Evolutionary conservation across 1,284 basidiomycete species (phyloP).

Genomic region (Irpex rosettiformis): DNA sequence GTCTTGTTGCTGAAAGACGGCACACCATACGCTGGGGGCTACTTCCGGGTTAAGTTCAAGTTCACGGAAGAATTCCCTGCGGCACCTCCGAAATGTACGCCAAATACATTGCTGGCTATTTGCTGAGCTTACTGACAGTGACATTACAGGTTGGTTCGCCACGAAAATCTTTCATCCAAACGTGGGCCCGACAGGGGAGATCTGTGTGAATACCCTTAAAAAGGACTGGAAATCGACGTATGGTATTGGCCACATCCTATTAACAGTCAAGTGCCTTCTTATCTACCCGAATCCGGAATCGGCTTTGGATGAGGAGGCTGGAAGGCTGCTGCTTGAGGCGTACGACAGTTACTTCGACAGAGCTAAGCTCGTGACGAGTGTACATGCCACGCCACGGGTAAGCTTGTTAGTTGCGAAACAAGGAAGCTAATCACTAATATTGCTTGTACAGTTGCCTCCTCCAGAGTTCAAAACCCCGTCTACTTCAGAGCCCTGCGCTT

Average conservation of each 20-base stretch:
- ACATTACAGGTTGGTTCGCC: conserved; percentile 69
- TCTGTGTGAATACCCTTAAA: conserved; percentile 96
- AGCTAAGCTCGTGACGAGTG: conserved; percentile 79
- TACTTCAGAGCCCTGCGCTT: conserved; percentile 25
- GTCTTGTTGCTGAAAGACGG: conserved; percentile 52
- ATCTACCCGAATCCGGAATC: conserved; percentile 97
- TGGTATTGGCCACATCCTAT: conserved; percentile 86
- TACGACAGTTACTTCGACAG: conserved; percentile 83
- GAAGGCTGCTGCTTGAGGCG: conserved; percentile 86
- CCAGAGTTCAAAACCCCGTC: conserved; percentile 61
- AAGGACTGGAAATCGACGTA: conserved; percentile 96
- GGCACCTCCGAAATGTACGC: conserved; percentile 86
- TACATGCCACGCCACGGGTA: conserved; percentile 73
- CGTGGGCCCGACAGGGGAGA: conserved; percentile 86
- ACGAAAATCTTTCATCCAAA: conserved; percentile 98
- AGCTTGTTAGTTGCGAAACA: conserved; percentile 9
- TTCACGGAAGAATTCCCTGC: conserved; percentile 91
- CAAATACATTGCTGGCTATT: background rate
- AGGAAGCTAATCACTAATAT: background rate
- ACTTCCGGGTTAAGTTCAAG: conserved; percentile 84
- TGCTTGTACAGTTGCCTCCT: conserved; percentile 45
- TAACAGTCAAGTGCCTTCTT: conserved; percentile 91
- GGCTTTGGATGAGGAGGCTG: conserved; percentile 92
- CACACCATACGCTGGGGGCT: conserved; percentile 90
- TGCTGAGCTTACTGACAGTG: conserved; percentile 8